Base-by-base conservation (phyloP, 768 basidiomycete genomes). In the Artomyces pyxidatus region DNA sequence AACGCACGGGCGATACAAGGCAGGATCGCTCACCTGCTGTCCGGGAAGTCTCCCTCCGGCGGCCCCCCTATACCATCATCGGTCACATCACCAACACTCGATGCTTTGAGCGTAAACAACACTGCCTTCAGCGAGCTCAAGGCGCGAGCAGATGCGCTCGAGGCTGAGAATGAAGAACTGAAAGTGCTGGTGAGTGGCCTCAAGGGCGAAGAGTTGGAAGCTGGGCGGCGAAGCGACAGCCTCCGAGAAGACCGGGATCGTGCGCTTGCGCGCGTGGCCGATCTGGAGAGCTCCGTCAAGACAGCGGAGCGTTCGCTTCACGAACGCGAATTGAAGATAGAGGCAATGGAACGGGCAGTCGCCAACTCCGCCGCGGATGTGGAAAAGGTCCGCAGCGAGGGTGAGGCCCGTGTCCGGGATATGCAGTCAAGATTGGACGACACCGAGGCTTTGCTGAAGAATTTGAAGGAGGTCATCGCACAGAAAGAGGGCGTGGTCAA, bases 91-190 rank as follows among this genome's bases (percentile, higher is more conserved):
- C n/a, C n/a, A n/a, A n/a, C n/a, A n/a, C n/a, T n/a, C n/a, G n/a
- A n/a, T n/a, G n/a, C n/a, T n/a, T n/a, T n/a, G n/a, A n/a, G n/a
- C n/a, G n/a, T n/a, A n/a, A n/a, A n/a, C n/a, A 5, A 6, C 45
- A 16, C 45, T 7, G 14, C 39, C 30, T 48, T 8, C 43, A 40
- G 23, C 16, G 22, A 43, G 6, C 38, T 44, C 10, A 76, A 73
- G 44, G 58, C 63, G 14, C 66, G 77, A 17, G 58, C 89, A 27
- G 75, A 81, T 49, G 73, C 76, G 1, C 69, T 87, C 8, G 84
- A 89, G 60, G 78, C 77, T 48, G 88, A 91, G 61, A 87, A 83
- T 50, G 70, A 71, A 43, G 75, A 81, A 19, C 66, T 91, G 25
- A 55, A 51, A 37, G 44, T 43, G 4, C 39, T 57, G 12, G 41